Base-by-base conservation (phyloP, 306 rosid species). In the Quercus bicolor region DNA sequence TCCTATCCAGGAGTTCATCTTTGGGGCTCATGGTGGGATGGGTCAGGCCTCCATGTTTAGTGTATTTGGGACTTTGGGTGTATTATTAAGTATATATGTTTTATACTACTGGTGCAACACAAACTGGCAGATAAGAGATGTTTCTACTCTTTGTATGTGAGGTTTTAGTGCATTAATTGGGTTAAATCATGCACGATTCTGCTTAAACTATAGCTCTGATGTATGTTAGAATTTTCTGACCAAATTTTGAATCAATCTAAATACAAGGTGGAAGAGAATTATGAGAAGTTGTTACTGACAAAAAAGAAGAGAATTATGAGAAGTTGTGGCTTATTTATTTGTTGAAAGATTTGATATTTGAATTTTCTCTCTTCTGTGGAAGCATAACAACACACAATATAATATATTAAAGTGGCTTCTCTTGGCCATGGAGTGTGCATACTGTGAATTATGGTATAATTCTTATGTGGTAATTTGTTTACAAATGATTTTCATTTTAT, bases 401-500 rank as follows among this genome's bases (percentile, higher is more conserved):
- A 57, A 57, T 64, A 20, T 31, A 16, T 45, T 19, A 19, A 2
- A 33, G 52, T 66, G 72, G 72, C 72, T 34, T 18, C 51, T 66
- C 5, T 66, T 34, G 45, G 72, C 72, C 43, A 33, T 34, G 6
- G 21, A 66, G 51, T 66, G 34, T 11, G 9, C 6, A 61, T 26
- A 13, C 6, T 19, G 13, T 31, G 48, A 16, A 75, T 5, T 53
- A 80, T 40, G 19, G 73, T 57, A 15, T 76, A 48, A 59, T 72
- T 65, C 37, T 48, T 60, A 40, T 65, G 48, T 75, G 48, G 51
- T 66, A 60, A 59, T 60, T 15, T 68, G 56, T 62, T 77, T 72
- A 13, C 51, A 15, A 16, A 13, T 24, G 33, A n/a, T 56, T 21
- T 18, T 70, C 23, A 29, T 80, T 73, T 80, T 60, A 31, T 77